A percentile compares a stretch with the other conserved stretches of the same genome.
Evolutionary conservation across 2,329 filamentous ascomycete genomes (phyloP).

Genomic region (Trichophyton verrucosum): DNA sequence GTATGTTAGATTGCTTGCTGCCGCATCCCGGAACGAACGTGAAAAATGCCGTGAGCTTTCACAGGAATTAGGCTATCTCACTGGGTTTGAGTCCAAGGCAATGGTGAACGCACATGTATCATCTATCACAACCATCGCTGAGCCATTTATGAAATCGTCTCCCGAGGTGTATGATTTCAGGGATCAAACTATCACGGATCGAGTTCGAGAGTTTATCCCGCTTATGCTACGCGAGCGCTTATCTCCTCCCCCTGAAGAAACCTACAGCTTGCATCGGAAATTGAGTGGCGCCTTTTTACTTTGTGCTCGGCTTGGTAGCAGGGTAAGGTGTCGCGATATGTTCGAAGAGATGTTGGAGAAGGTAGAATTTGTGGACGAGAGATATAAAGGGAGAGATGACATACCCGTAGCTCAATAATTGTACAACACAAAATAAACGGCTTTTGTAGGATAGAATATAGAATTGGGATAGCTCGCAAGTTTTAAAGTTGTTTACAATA

Average conservation of each 20-base stretch:
- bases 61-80: slow-evolving; percentile 74
- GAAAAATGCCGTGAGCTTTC: slow-evolving; percentile 54
- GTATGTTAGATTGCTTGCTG: slow-evolving; percentile 69
- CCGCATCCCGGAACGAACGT: slow-evolving; percentile 61
- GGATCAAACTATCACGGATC: slow-evolving; percentile 90
- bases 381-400: background rate
- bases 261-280: slow-evolving; percentile 89
- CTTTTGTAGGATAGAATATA: background rate
- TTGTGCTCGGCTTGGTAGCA: slow-evolving; percentile 73
- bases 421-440: background rate
- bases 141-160: slow-evolving; percentile 68
- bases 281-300: slow-evolving; percentile 88
- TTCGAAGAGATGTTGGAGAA: slow-evolving; percentile 41
- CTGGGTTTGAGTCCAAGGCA: slow-evolving; percentile 67
- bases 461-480: background rate
- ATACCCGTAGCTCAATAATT: background rate
- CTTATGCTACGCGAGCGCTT: slow-evolving; percentile 84
- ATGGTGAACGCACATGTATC: slow-evolving; percentile 90
- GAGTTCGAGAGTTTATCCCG: slow-evolving; percentile 77
- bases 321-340: slow-evolving; percentile 66
- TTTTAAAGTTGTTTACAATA: background rate
- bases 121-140: slow-evolving; percentile 77
- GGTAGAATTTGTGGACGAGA: slow-evolving; percentile 15
- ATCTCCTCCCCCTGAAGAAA: slow-evolving; percentile 89
- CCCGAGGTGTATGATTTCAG: slow-evolving; percentile 83